These are phyloP conservation scores for Conoideocrella luteorostrata DNA, from an alignment of 2,329 filamentous ascomycete genomes.

Conservation along the genomic window DNA sequence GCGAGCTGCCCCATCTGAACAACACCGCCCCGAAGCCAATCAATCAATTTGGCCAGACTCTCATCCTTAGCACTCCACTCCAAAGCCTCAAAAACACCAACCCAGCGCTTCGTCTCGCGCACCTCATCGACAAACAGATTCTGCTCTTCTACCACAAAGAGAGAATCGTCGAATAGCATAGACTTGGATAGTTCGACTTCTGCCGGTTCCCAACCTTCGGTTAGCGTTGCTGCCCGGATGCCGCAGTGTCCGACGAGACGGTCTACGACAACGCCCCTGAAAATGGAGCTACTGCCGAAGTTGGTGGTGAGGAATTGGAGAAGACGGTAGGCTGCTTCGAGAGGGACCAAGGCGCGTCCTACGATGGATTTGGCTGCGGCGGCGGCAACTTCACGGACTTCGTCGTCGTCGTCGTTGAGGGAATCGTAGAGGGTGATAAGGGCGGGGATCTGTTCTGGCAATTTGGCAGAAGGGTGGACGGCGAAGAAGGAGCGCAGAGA, in stretches of 20 bases:
- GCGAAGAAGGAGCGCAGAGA: constrained; percentile 49
- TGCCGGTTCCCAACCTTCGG: constrained; percentile 19
- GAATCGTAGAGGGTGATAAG: constrained; percentile 66
- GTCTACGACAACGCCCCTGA: constrained; percentile 32
- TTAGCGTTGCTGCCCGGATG: constrained; percentile 8
- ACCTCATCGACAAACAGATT: constrained; percentile 89
- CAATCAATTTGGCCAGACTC: constrained; percentile 21
- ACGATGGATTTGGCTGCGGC: constrained; percentile 41
- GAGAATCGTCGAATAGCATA: constrained; percentile 52
- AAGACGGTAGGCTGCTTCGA: constrained; percentile 41
- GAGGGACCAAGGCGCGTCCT: constrained; percentile 35
- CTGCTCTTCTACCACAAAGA: constrained; percentile 87
- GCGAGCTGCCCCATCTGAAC: constrained; percentile 28
- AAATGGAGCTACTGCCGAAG: constrained; percentile 29
- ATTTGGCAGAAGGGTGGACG: constrained; percentile 13
- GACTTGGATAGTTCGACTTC: constrained; percentile 36
- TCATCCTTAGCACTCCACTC: constrained; percentile 15
- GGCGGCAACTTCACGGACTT: constrained; percentile 65
- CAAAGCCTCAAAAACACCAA: constrained; percentile 35
- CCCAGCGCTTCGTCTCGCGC: constrained; percentile 67
- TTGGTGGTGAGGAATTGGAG: constrained; percentile 33
- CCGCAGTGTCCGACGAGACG: constrained; percentile 31
- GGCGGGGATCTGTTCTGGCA: constrained; percentile 41
- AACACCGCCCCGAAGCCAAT: constrained; percentile 49
- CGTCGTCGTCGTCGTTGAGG: constrained; percentile 87